phyloP scores from a whole-genome alignment of 108 stramenopile species.

The Pseudonitzschia multiseries region DNA sequence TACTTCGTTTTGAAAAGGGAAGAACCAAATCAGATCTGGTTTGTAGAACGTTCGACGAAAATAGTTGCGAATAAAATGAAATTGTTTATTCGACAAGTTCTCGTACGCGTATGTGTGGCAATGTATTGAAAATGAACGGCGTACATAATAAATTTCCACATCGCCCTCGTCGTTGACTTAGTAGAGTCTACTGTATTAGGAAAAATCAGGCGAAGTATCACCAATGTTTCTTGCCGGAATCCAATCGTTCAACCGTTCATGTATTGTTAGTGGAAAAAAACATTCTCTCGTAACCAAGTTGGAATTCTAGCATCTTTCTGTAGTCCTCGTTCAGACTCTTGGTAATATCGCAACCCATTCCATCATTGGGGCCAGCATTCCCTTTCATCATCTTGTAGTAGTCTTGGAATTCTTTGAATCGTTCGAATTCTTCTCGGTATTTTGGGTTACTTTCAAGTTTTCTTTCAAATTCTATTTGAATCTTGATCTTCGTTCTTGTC shows the following conservation, averaged over 20 bases:
- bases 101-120: too few relatives aligned
- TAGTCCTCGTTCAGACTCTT: background rate
- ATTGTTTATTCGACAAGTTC: too few relatives aligned
- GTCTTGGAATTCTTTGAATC: conserved; percentile 5
- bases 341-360: background rate
- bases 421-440: conserved; percentile 10
- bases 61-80: too few relatives aligned
- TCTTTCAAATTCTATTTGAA: background rate
- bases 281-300: background rate
- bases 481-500: background rate
- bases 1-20: too few relatives aligned
- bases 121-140: too few relatives aligned
- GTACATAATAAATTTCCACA: too few relatives aligned
- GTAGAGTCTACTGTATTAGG: too few relatives aligned
- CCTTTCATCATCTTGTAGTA: background rate
- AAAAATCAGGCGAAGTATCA: too few relatives aligned
- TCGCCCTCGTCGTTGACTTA: too few relatives aligned
- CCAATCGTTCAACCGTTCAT: background rate
- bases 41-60: too few relatives aligned
- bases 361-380: background rate
- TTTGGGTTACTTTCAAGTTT: background rate
- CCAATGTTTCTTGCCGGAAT: too few relatives aligned
- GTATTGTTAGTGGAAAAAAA: background rate
- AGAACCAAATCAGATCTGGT: too few relatives aligned
- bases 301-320: conserved; percentile 5